Percentiles rank a stretch among this genome's conserved stretches.
phyloP scores from a whole-genome alignment of 768 basidiomycete genomes.

The Boletales sp. region DNA sequence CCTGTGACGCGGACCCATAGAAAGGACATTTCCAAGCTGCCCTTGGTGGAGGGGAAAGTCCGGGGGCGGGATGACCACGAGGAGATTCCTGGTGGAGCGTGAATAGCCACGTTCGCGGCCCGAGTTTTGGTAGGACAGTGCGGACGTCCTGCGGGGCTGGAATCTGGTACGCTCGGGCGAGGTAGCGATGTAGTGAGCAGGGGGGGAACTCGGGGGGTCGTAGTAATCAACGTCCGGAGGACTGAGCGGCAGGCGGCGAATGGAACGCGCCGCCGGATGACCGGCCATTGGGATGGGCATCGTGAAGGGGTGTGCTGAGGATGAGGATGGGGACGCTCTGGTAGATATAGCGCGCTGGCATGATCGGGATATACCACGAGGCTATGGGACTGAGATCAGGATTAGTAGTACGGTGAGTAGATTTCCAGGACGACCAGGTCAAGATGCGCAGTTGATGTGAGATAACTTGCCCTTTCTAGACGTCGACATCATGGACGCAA shows the following conservation, averaged over 20 bases:
- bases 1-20: constrained; percentile 55
- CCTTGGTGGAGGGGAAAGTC: constrained; percentile 57
- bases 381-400: constrained; percentile 12
- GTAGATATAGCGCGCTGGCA: constrained; percentile 6
- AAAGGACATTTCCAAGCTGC: constrained; percentile 53
- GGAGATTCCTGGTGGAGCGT: constrained; percentile 47
- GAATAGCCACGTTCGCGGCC: constrained; percentile 39
- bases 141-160: constrained; percentile 44
- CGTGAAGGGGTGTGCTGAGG: neutral
- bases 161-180: constrained; percentile 11
- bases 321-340: constrained; percentile 37
- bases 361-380: constrained; percentile 4
- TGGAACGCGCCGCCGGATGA: constrained; percentile 19
- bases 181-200: neutral
- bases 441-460: no score
- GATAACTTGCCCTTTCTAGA: no score
- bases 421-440: constrained; percentile 26
- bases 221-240: constrained; percentile 39
- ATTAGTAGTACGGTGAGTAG: constrained; percentile 6
- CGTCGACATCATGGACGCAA: constrained; percentile 52
- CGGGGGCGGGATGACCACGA: constrained; percentile 64
- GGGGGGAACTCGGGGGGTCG: neutral
- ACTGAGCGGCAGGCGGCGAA: constrained; percentile 29
- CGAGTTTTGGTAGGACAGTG: constrained; percentile 54
- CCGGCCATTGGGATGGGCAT: no score